Evolutionary conservation across 2,329 filamentous ascomycete species (phyloP), one percentile per base, ranked within the genome.

Genomic region (Arthrobotrys sinensis): DNA sequence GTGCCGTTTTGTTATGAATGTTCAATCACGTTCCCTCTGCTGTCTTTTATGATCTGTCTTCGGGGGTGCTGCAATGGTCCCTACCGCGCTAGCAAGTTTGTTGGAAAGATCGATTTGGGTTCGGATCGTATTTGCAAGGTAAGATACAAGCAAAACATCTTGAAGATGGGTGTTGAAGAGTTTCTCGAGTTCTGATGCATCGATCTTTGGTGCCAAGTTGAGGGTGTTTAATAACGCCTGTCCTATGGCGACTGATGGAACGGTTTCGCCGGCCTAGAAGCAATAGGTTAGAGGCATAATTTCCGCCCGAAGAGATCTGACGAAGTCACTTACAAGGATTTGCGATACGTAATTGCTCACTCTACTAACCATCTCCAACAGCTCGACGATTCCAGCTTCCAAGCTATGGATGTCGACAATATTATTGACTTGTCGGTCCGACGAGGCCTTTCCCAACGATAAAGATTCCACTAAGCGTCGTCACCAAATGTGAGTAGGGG

Each of bases 151-250:
- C 81, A 99, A 91, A 79, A 99, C 94, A 85, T 99, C 96, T 87
- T 99, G 96, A 85, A 99, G 94, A 87, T 99, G 96, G 88, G 97
- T 97, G 90, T 99, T 99, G 90, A 99, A 99, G 88, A 98, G 94
- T 84, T 92, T 89, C 88, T 99, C 96, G 84, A 99, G 94, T 84
- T 96, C 92, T 79, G 90, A 89, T 43, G 91, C 88, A 83, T 97
- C 93, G 79, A 98, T 96, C 89, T 98, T 99, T 83, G 96, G 96
- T 70, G 95, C 93, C 80, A 99, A 88, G 55, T 93, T 94, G 80
- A 99, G 89, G 45, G 95, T 91, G 85, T 97, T 97, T 88, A 98
- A 92, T 81, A 99, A 88, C 86, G 94, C 97, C 86, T 99, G 96
- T 81, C 94, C 96, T 72, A 99, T 88, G 11, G 94, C 93, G 81